phyloP scores from a whole-genome alignment of 1,284 basidiomycete species.

The Rhodotorula sp. region DNA sequence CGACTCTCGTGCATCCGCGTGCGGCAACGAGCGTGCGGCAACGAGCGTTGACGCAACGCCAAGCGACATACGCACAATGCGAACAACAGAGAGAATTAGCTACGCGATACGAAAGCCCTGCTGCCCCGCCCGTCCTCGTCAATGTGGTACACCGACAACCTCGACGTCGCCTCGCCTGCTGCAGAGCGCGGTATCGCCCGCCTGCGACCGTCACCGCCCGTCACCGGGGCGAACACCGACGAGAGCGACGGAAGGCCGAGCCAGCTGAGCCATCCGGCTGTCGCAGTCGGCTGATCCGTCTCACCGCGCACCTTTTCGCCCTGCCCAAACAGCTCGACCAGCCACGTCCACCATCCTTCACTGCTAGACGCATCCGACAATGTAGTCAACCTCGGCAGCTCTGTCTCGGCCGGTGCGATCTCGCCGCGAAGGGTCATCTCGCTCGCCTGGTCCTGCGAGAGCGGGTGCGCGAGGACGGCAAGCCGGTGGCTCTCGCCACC shows the following conservation, averaged over 20 bases:
- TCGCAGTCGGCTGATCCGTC: background rate
- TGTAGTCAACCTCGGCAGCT: no score
- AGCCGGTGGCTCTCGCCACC: background rate
- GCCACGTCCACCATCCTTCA: conserved; percentile 4
- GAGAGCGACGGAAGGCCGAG: background rate
- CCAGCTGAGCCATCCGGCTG: background rate
- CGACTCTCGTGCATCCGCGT: no score
- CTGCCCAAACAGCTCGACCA: background rate
- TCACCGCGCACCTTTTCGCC: background rate
- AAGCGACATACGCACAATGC: no score
- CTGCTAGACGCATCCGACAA: background rate
- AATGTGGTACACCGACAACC: background rate
- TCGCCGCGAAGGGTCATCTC: background rate
- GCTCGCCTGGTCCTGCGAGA: conserved; percentile 5
- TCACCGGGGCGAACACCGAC: background rate
- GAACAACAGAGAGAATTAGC: background rate
- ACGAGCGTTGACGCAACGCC: no score
- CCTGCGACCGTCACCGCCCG: background rate
- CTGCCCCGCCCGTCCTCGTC: conserved; percentile 6
- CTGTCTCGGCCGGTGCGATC: background rate
- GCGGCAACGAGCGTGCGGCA: no score
- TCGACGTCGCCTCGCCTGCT: background rate
- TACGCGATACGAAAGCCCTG: background rate
- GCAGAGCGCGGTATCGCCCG: background rate
- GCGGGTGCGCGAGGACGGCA: conserved; percentile 1